Evolutionary conservation across 2,329 filamentous ascomycete genomes (phyloP), one percentile per base, ranked within the genome.

Genomic region (Aspergillus sp.): DNA sequence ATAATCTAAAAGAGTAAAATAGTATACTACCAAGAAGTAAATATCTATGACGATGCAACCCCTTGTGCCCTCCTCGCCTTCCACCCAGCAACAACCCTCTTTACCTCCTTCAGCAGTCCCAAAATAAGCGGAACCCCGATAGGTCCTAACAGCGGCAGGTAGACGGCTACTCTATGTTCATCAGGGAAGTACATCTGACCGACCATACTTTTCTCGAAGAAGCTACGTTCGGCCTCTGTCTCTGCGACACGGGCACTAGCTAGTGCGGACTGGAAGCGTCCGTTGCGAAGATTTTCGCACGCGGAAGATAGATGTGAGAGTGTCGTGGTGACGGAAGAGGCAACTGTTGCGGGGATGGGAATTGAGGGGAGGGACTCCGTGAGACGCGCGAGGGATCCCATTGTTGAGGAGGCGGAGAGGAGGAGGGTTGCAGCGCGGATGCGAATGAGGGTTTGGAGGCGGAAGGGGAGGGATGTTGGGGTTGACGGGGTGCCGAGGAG

Each of bases 151-250:
- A 99, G 78, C 1, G 95, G 95, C 66, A 99, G 77, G 72, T 99
- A 99, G 1, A 99, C 95, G 0, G 95, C 95, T 23, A 99, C 86
- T 76, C 98, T 99, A 75, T 99, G 95, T 77, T 99, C 95, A 70
- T 99, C 95, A 0, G 95, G 95, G 74, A 99, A 99, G 75, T 98
- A 99, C 2, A 98, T 88, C 77, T 98, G 95, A 0, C 93, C 95
- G 12, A 99, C 95, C 95, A 99, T 99, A 70, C 90, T 96, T 77
- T 96, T 96, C 76, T 99, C 95, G 66, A 99, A 99, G 76, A 99
- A 99, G 0, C 93, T 93, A 60, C 89, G 87, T 73, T 99, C 95
- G 0, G 92, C 93, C 70, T 96, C 91, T 3, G 86, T 84, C 75
- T 97, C 93, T 6, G 95, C 95, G 47, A 91, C 86, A 9, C 90